Evolutionary conservation across 768 basidiomycete species (phyloP).

Genomic region (Pleurotus sapidus): DNA sequence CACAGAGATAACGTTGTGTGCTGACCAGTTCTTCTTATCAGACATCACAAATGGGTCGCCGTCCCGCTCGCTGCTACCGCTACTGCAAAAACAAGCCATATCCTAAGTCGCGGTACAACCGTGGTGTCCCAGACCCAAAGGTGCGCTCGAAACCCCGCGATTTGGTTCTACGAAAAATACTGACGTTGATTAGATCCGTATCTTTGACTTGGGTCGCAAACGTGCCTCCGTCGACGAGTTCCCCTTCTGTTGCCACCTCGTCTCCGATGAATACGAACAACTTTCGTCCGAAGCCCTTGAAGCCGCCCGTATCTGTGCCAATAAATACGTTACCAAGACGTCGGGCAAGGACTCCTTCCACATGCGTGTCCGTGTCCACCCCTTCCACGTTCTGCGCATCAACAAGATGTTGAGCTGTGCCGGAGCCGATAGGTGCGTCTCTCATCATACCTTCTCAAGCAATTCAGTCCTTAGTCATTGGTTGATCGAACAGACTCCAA

Average conservation of each 20-base stretch:
- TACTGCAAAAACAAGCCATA: slow-evolving; percentile 99
- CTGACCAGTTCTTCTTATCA: slow-evolving; percentile 3
- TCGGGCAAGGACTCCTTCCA: slow-evolving; percentile 99
- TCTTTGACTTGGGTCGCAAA: slow-evolving; percentile 95
- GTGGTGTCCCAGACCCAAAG: slow-evolving; percentile 97
- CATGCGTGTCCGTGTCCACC: slow-evolving; percentile 93
- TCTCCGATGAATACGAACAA: slow-evolving; percentile 98
- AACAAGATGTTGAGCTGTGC: slow-evolving; percentile 99
- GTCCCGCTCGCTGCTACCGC: slow-evolving; percentile 96
- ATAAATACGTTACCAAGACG: slow-evolving; percentile 99
- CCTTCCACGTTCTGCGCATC: slow-evolving; percentile 98
- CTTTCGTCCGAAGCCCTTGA: slow-evolving; percentile 94
- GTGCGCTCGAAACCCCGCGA: slow-evolving; percentile 29
- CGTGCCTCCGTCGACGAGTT: slow-evolving; percentile 97
- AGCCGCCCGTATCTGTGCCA: slow-evolving; percentile 98
- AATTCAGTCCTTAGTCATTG: neutral
- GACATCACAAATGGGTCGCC: slow-evolving; percentile 80
- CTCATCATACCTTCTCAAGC: neutral
- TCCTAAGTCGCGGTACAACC: slow-evolving; percentile 94
- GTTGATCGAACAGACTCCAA: slow-evolving; percentile 57
- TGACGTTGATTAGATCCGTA: slow-evolving; percentile 70
- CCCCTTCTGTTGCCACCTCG: slow-evolving; percentile 94
- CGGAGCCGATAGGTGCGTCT: slow-evolving; percentile 87
- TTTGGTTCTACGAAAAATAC: neutral
- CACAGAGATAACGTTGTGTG: neutral